Evolutionary conservation across 2,329 filamentous ascomycete genomes (phyloP), one percentile per base, ranked within the genome.

Genomic region (Trichocomaceae sp.): DNA sequence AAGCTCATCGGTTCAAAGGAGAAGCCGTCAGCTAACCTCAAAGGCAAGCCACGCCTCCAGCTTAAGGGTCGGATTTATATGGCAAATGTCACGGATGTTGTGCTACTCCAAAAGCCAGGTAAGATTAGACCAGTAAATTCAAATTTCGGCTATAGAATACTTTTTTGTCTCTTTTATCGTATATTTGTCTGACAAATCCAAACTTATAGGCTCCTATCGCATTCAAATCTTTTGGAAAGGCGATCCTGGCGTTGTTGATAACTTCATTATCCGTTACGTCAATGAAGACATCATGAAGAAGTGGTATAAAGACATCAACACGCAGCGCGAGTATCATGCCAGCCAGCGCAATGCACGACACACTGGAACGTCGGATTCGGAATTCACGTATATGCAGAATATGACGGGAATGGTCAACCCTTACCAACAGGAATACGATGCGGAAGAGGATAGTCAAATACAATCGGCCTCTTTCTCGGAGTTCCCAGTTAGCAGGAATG

Each of bases 151-250:
- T 35, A 35, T 35, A 35, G 9, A 35, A 15, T 35, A 5, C 31
- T 23, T 52, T 31, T 1, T 52, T 22, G 1, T 39, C 22, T 19
- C n/a, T 42, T 53, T n/a, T 46, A 35, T 17, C 51, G 19, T 12
- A 13, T 47, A 17, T 48, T 55, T 13, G n/a, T 54, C 23, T 23
- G 29, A 48, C 12, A 9, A n/a, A 2, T 22, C 26, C 44, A 42
- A 45, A 35, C 17, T 9, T 50, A 8, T 64, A 93, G 90, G 90
- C 47, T 92, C 89, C 10, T 96, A 97, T 68, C 92, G 88, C 2
- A 88, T 96, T 58, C 92, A 97, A 68, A 97, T 99, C 54, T 96
- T 91, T 80, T 99, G 93, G 93, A 97, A 93, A 73, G 92, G 92
- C 33, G 92, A 97, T 61, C 90, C 91, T 0, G 90, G 89, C 3